Percentiles rank a stretch among this genome's conserved stretches.
These are phyloP conservation scores for sunflower (Helianthus annuus) DNA, from an alignment of 129 eudicot species.

Conservation along the genomic window DNA sequence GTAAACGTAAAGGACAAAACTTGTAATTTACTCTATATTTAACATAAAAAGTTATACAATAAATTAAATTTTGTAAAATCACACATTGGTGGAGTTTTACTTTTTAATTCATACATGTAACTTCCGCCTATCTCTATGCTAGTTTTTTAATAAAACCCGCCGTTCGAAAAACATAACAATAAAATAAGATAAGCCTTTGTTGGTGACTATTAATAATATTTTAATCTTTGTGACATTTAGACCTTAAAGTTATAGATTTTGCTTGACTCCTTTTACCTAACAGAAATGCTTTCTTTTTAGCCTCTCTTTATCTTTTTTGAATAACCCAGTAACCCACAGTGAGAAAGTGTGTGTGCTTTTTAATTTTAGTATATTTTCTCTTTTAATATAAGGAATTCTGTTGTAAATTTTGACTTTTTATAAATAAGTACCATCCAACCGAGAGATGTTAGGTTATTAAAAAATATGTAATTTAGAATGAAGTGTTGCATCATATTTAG, in stretches of 20 bases:
- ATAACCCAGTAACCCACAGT: slow-evolving; percentile 26
- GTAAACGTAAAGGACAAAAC: too few species aligned
- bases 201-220: neutral
- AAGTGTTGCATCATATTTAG: neutral
- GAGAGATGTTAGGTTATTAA: too few species aligned
- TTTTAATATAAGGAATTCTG: too few species aligned
- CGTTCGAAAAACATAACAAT: neutral
- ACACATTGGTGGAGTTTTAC: too few species aligned
- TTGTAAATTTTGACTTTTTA: too few species aligned
- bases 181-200: neutral
- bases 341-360: slow-evolving; percentile 20
- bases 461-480: neutral
- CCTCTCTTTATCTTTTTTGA: slow-evolving; percentile 21
- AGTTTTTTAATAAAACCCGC: too few species aligned
- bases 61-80: too few species aligned
- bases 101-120: too few species aligned
- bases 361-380: neutral
- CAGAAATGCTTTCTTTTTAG: slow-evolving; percentile 31
- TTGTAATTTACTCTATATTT: too few species aligned
- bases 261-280: slow-evolving; percentile 28
- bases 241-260: slow-evolving; percentile 13
- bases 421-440: too few species aligned
- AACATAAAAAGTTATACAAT: too few species aligned
- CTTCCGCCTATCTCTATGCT: too few species aligned
- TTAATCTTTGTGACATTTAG: neutral